Base-by-base conservation (phyloP, 2,329 filamentous ascomycete species). In the Taxawa tesnikishii region DNA sequence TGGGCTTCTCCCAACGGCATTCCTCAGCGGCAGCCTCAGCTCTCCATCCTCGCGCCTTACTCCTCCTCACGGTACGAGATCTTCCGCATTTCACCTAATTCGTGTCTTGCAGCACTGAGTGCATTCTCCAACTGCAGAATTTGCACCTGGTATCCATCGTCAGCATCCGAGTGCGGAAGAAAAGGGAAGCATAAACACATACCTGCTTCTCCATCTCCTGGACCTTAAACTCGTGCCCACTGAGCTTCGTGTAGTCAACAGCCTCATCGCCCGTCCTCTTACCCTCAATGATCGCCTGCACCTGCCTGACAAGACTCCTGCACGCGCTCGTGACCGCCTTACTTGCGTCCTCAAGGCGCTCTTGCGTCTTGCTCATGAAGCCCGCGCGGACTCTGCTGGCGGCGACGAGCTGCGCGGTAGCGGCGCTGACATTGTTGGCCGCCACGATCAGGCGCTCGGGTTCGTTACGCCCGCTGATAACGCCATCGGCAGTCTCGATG, bases 201-300 rank as follows among this genome's bases (percentile, higher is more conserved):
- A 94, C 87, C 82, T 98, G 90, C 55, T 98, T 90, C 64, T 98
- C 90, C 90, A 98, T 98, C 64, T 98, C 87, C 47, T 80, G 73
- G 31, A 94, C 85, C 70, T 98, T 98, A 68, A 98, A 96, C 63
- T 98, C 90, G 59, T 94, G 88, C 18, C 80, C 76, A 40, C 83
- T 87, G 28, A 98, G 65, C 62, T 85, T 83, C 26, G 71, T 68
- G 59, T 96, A 98, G 56, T 98, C 90, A 14, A 92, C 75, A 31
- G 72, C 67, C 33, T 94, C 85, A 11, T 64, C 65, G 21, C 88
- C 83, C 26, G 84, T 83, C 40, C 73, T 70, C 49, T 83, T 77
- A 58, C 92, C 80, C 53, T 82, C 79, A 57, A 98, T 96, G 62
- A 98, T 88, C 46, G 69, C 74, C 63, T 96, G 90, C 17, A 98